Evolutionary conservation across 1,139 yeast species (phyloP), one percentile per base, ranked within the genome.

Genomic region (Yamadazyma sp.): DNA sequence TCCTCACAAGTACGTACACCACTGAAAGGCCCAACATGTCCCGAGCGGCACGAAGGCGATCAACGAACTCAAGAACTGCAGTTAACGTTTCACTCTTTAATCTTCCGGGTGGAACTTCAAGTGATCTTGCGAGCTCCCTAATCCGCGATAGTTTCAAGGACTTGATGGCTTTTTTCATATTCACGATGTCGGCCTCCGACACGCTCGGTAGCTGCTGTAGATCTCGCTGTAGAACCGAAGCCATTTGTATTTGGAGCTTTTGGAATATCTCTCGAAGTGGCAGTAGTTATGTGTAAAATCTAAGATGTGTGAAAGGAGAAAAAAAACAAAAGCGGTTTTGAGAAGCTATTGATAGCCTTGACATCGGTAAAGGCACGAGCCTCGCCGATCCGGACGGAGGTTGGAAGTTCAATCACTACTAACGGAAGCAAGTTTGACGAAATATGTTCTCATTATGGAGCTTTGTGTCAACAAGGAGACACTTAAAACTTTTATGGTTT

Each of bases 71-170:
- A 2, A 9, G 2, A 10, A 45, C 23, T 10, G 6, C 9, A 9
- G 31, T 39, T 5, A 40, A 12, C 2, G 34, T 16, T 3, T 43
- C 48, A 5, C 23, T 30, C 28, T 46, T 46, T 15, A 33, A 31
- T 12, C 33, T 36, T 9, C 26, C 36, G 5, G 24, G 38, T 1
- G 11, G 26, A 4, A 45, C 11, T 1, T 15, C 22, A 4, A 40
- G 5, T 3, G 49, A 36, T 20, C 50, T 16, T 10, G 40, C 35
- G 3, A 47, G 23, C 30, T 47, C 50, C 17, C 31, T 31, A 3
- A 47, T 40, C 18, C 45, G 45, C 9, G 43, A 18, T 5, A 47
- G 45, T 29, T 45, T 47, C 20, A 42, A 28, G 10, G 24, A 8
- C 16, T 30, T 30, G 24, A 30, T 12, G 3, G 20, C 12, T 8